phyloP scores from a whole-genome alignment of 1,284 basidiomycete genomes.

The Malassezia furfur region DNA sequence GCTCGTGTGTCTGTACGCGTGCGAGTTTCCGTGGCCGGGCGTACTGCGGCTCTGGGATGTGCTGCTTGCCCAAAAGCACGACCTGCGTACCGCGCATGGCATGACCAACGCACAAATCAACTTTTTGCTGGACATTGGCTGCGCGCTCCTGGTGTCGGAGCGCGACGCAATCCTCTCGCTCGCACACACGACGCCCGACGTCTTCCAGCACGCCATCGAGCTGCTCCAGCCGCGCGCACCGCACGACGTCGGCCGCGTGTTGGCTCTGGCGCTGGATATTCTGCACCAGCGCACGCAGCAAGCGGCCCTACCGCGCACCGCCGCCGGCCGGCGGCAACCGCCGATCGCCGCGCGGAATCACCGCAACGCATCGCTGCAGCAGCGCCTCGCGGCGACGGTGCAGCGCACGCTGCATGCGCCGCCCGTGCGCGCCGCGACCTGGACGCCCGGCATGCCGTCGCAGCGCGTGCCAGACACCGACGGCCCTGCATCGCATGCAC shows the following conservation, averaged over 20 bases:
- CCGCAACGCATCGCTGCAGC: constrained; percentile 2
- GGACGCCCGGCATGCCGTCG: neutral
- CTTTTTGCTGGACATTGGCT: constrained; percentile 42
- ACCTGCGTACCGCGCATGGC: neutral
- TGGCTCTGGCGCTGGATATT: constrained; percentile 29
- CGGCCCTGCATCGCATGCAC: no score
- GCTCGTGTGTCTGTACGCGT: constrained; percentile 40
- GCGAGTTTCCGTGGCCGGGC: constrained; percentile 34
- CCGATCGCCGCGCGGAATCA: neutral
- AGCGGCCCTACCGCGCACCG: neutral
- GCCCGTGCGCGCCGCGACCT: constrained; percentile 1
- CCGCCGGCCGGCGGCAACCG: neutral
- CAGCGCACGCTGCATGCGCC: neutral
- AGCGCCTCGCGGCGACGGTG: constrained; percentile 13
- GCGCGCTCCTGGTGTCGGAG: constrained; percentile 33
- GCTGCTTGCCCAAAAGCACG: constrained; percentile 25
- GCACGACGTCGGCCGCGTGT: constrained; percentile 31
- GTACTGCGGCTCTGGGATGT: constrained; percentile 43
- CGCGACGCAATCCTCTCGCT: constrained; percentile 5
- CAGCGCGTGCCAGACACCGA: neutral
- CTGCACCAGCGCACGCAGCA: constrained; percentile 5
- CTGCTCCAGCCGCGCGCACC: constrained; percentile 36
- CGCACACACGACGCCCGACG: constrained; percentile 19
- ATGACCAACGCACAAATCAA: constrained; percentile 29
- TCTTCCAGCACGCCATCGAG: constrained; percentile 28